Evolutionary conservation across 257 asterid genomes (phyloP).

Genomic region (Solanum chilense): DNA sequence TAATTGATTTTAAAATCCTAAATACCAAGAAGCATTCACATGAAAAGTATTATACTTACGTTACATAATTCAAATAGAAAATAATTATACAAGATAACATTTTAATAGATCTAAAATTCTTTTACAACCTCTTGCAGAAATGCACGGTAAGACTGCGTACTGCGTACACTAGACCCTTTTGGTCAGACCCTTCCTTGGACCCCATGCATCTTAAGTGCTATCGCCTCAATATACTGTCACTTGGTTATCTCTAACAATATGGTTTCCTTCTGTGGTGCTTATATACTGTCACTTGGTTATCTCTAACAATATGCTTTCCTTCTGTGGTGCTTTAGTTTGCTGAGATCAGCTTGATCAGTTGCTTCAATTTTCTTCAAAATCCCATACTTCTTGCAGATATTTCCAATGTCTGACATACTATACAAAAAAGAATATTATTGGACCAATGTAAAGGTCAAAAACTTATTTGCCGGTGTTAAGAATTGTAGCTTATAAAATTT

Average conservation of each 20-base stretch:
- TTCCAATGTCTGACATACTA: neutral
- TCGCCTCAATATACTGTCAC: neutral
- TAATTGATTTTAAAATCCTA: neutral
- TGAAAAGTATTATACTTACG: neutral
- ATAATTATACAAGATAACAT: neutral
- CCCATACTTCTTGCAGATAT: neutral
- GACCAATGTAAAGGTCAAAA: neutral
- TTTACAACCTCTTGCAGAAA: neutral
- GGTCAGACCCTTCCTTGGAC: neutral
- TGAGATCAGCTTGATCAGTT: neutral
- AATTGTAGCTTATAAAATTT: neutral
- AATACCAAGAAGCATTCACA: neutral
- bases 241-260: neutral
- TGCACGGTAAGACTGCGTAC: neutral
- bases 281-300: neutral
- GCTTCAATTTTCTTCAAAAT: neutral
- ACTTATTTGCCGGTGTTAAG: neutral
- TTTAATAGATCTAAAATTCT: neutral
- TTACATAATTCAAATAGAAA: neutral
- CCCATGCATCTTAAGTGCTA: neutral
- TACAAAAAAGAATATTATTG: neutral
- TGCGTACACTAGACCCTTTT: neutral
- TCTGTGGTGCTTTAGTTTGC: neutral
- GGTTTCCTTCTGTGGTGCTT: no score
- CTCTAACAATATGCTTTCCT: neutral